Conservation (phyloP, 768 basidiomycete species). For the Calocera viscosa region DNA sequence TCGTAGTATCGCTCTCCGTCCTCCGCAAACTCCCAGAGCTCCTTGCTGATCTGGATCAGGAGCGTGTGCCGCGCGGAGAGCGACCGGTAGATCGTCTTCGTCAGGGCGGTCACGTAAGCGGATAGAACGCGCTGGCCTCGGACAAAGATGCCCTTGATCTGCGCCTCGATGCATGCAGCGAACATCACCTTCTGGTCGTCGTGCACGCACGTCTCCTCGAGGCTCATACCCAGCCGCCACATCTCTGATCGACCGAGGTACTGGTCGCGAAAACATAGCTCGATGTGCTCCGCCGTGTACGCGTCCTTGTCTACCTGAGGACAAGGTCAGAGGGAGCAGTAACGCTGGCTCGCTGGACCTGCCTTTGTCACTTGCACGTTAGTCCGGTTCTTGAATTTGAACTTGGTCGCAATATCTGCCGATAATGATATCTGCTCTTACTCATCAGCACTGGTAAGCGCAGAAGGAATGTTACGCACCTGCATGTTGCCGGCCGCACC, state of each 20-base stretch:
- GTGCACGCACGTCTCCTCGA: conserved; percentile 71
- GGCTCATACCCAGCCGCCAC: conserved; percentile 80
- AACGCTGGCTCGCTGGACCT: too few species aligned
- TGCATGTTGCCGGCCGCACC: neutral
- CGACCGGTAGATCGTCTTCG: conserved; percentile 79
- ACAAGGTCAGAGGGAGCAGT: neutral
- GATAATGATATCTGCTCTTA: conserved; percentile 55
- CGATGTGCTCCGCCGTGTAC: conserved; percentile 63
- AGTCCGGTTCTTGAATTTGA: conserved; percentile 55
- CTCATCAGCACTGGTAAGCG: neutral
- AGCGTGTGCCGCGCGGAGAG: conserved; percentile 85
- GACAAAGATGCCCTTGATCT: conserved; percentile 67
- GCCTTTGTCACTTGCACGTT: conserved; percentile 66
- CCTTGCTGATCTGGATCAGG: conserved; percentile 91
- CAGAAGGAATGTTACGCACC: neutral
- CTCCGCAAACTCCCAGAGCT: conserved; percentile 92
- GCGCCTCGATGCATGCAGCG: conserved; percentile 69
- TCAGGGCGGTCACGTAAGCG: conserved; percentile 65
- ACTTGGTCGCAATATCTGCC: conserved; percentile 56
- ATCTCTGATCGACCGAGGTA: conserved; percentile 93
- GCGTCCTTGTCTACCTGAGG: conserved; percentile 52
- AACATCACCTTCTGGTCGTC: conserved; percentile 75
- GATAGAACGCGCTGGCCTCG: conserved; percentile 61
- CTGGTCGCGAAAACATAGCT: conserved; percentile 87
- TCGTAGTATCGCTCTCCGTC: conserved; percentile 94